Evolutionary conservation across 257 asterid species (phyloP).

Genomic region (Solanum medicagineum): DNA sequence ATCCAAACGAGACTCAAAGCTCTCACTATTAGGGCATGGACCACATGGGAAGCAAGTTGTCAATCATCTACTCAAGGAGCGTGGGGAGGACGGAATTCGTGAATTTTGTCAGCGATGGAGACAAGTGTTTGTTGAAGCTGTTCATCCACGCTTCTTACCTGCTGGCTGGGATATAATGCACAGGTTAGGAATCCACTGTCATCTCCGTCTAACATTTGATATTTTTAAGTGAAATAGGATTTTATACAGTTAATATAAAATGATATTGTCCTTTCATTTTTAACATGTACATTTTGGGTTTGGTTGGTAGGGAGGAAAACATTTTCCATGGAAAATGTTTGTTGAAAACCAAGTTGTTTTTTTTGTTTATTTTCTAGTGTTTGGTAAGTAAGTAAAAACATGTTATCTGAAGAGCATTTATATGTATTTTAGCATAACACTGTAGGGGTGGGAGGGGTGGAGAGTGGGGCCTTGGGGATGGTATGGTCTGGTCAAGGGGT

Average conservation of each 20-base stretch:
- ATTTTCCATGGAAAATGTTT: neutral
- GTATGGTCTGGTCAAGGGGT: neutral
- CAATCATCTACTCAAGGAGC: constrained; percentile 37
- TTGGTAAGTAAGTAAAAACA: neutral
- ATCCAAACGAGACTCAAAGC: constrained; percentile 33
- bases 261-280: neutral
- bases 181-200: constrained; percentile 37
- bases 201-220: neutral
- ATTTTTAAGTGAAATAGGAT: neutral
- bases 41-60: constrained; percentile 93
- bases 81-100: constrained; percentile 75
- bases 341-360: neutral
- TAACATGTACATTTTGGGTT: neutral
- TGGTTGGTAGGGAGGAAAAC: neutral
- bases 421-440: neutral
- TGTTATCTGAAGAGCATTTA: neutral
- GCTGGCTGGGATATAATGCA: constrained; percentile 96
- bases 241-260: neutral
- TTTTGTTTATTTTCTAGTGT: neutral
- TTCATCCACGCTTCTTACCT: constrained; percentile 91
- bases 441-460: neutral
- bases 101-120: constrained; percentile 94
- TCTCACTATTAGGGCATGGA: constrained; percentile 86
- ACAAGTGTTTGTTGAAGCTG: constrained; percentile 71
- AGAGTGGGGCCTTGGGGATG: neutral